Percentiles rank a stretch among this genome's conserved stretches.
phyloP scores from a whole-genome alignment of 2,329 filamentous ascomycete genomes.

The Fusarium paranaense region DNA sequence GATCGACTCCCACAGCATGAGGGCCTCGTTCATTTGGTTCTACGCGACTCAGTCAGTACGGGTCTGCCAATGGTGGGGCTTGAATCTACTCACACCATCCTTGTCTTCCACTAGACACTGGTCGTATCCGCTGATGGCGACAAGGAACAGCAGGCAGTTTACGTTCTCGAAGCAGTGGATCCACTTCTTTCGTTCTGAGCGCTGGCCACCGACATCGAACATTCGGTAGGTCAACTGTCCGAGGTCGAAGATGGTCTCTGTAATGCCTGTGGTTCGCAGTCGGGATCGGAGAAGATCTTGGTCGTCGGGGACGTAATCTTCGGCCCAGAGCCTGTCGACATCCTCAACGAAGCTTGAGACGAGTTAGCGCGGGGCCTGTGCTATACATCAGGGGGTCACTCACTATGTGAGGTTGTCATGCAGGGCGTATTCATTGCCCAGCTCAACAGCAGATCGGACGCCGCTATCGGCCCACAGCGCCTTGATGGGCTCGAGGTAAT shows the following conservation, averaged over 20 bases:
- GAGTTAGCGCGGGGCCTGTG: constrained; percentile 29
- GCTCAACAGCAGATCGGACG: constrained; percentile 87
- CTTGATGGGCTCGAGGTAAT: constrained; percentile 85
- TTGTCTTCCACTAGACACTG: constrained; percentile 97
- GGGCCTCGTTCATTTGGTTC: constrained; percentile 92
- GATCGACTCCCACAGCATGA: constrained; percentile 89
- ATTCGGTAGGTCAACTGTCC: constrained; percentile 95
- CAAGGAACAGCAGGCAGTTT: constrained; percentile 90
- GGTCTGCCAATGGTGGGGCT: not conserved
- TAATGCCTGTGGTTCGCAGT: constrained; percentile 93
- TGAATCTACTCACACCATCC: constrained; percentile 79
- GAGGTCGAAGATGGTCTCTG: constrained; percentile 92
- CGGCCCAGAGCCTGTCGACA: constrained; percentile 79
- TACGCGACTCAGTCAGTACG: constrained; percentile 49
- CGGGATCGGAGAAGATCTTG: constrained; percentile 94
- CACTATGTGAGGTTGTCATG: constrained; percentile 97
- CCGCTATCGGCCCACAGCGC: constrained; percentile 85
- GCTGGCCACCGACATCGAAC: constrained; percentile 94
- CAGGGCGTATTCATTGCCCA: constrained; percentile 95
- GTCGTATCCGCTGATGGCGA: constrained; percentile 95
- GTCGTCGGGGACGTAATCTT: constrained; percentile 87
- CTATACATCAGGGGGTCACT: constrained; percentile 48
- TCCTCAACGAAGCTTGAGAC: constrained; percentile 81
- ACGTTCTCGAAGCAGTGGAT: constrained; percentile 97
- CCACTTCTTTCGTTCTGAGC: constrained; percentile 97